Base-by-base conservation (phyloP, 2,329 filamentous ascomycete genomes). In the Neoscytalidium dimidiatum region DNA sequence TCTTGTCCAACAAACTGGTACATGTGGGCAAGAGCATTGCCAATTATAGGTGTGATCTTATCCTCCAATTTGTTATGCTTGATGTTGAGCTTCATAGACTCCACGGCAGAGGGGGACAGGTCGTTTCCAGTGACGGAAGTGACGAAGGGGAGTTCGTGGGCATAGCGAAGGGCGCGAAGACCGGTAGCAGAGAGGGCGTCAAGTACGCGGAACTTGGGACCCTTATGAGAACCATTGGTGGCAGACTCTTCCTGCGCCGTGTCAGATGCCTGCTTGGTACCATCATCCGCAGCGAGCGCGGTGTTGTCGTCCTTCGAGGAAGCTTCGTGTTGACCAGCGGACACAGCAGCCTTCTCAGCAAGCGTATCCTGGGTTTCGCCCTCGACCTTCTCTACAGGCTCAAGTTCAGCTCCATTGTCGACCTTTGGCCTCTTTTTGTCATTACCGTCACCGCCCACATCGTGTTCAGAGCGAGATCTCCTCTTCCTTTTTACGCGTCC, bases 141-240 rank as follows among this genome's bases (percentile, higher is more conserved):
- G 14, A 88, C 85, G 69, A 94, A 92, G 0, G 95, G 92, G 28
- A 99, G 87, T 74, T 99, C 95, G 70, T 93, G 90, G 0, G 92
- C 92, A 77, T 98, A 99, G 66, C 95, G 90, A 46, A 99, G 79
- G 5, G 95, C 95, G 67, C 95, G 89, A 5, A 99, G 85, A 26
- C 95, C 95, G 3, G 94, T 97, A 0, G 95, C 95, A 9, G 95
- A 99, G 4, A 99, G 85, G 0, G 95, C 95, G 77, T 99, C 95
- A 8, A 99, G 86, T 43, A 99, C 94, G n/a, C 88, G 90, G 73
- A 97, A 94, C 17, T 44, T 33, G 11, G 63, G 52, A 13, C 48
- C n/a, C 56, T 62, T 65, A 26, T 53, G 19, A 13, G 29, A 51
- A 19, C 70, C 70, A 29, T 79, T 77, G 35, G 73, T 64, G 19